These are phyloP conservation scores for Neurospora sp. DNA, from an alignment of 495 filamentous ascomycete genomes.

Conservation along the genomic window DNA sequence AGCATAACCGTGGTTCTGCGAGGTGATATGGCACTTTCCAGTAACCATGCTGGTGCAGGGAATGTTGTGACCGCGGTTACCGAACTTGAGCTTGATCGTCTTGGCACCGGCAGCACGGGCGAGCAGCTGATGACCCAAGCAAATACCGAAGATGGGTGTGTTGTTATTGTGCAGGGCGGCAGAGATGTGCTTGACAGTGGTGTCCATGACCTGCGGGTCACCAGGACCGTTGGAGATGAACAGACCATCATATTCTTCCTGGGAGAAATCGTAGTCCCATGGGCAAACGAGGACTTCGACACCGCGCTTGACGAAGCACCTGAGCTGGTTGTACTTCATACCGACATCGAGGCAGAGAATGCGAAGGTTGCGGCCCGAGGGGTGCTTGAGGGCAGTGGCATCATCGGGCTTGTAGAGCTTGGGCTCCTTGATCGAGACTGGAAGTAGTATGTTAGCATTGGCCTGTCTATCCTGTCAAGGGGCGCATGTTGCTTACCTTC, in stretches of 20 bases:
- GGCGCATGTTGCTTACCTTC: slow-evolving; percentile 59
- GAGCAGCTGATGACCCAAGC: slow-evolving; percentile 89
- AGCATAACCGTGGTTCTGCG: slow-evolving; percentile 93
- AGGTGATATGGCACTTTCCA: slow-evolving; percentile 95
- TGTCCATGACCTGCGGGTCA: slow-evolving; percentile 74
- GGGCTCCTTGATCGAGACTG: slow-evolving; percentile 79
- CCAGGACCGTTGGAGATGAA: slow-evolving; percentile 97
- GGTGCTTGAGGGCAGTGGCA: slow-evolving; percentile 59
- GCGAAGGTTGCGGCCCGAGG: slow-evolving; percentile 73
- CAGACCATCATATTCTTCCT: slow-evolving; percentile 83
- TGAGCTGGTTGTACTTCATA: slow-evolving; percentile 93
- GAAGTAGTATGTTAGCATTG: slow-evolving; percentile 21
- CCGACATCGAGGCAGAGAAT: slow-evolving; percentile 92
- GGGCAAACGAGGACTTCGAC: slow-evolving; percentile 91
- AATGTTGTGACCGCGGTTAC: slow-evolving; percentile 97
- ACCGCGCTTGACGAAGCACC: slow-evolving; percentile 84
- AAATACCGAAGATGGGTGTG: slow-evolving; percentile 92
- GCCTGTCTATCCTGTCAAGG: not conserved
- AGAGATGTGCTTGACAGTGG: slow-evolving; percentile 65
- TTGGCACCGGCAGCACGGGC: slow-evolving; percentile 81
- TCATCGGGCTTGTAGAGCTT: slow-evolving; percentile 68
- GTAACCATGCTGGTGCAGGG: slow-evolving; percentile 91
- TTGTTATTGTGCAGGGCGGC: slow-evolving; percentile 61
- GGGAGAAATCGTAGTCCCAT: slow-evolving; percentile 89
- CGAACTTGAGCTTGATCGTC: slow-evolving; percentile 95